Evolutionary conservation across 371 early-diverging fungal genomes (phyloP), one percentile per base, ranked within the genome.

Genomic region (Apophysomyces ossiformis): DNA sequence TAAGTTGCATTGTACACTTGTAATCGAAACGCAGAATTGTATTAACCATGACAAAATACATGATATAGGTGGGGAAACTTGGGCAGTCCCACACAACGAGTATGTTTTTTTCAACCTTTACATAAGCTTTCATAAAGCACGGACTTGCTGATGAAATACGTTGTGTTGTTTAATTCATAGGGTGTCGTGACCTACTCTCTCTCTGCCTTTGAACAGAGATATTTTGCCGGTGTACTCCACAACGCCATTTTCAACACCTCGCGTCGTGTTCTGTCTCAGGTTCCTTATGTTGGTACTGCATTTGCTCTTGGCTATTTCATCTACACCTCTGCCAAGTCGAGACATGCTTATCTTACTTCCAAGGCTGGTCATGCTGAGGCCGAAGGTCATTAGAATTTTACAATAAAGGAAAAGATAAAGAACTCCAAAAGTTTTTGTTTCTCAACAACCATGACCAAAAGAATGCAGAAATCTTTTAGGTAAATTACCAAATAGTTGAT

Each of bases 171-270:
- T 36, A 26, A 26, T 54, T 56, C 6, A 70, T 86, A 87, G 83
- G 91, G 90, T 74, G 83, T 92, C 63, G 84, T 81, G 61, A 85
- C 88, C 26, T 94, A 94, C 83, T 63, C 85, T 63, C 76, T 93
- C 58, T 94, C 94, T 38, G 90, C 92, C 45, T 92, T 85, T 82
- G 87, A 92, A 79, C 92, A 92, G 79, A 88, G 86, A 68, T 81
- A 88, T 67, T 92, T 92, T 65, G 91, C 90, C 65, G 91, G 91
- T 71, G 89, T 85, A 58, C 75, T 87, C 63, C 85, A 82, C 71
- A 86, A 90, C 65, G 91, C 90, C 39, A 78, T 92, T 47, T 90
- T 90, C 87, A 92, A 92, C 87, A 86, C 90, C 64, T 80, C 89
- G 75, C 90, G 92, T 68, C 90, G 93, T 72, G 81, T 87, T 61